phyloP scores from a whole-genome alignment of 2,329 filamentous ascomycete species.

The Didymella keratinophila region DNA sequence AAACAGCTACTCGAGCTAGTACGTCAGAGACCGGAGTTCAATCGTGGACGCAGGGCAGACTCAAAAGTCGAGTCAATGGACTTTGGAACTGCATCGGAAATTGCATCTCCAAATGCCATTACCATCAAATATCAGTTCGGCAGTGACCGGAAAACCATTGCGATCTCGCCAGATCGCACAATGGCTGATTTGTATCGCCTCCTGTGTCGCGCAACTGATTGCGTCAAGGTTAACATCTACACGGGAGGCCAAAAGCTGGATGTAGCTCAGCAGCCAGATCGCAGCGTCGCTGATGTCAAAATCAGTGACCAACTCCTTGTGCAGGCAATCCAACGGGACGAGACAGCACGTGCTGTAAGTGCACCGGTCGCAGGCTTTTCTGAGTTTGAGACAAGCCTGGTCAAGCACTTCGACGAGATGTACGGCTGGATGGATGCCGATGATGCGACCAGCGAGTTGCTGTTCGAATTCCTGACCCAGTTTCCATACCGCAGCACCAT shows the following conservation, averaged over 20 bases:
- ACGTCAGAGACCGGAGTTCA: slow-evolving; percentile 44
- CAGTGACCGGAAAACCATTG: slow-evolving; percentile 67
- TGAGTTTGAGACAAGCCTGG: slow-evolving; percentile 77
- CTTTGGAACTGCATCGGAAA: slow-evolving; percentile 61
- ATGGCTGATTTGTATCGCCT: slow-evolving; percentile 72
- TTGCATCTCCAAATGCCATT: slow-evolving; percentile 68
- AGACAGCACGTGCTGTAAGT: slow-evolving; percentile 31
- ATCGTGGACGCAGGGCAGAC: slow-evolving; percentile 40
- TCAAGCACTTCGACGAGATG: slow-evolving; percentile 82
- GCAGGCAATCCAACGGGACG: slow-evolving; percentile 41
- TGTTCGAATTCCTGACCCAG: slow-evolving; percentile 46
- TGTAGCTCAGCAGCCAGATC: slow-evolving; percentile 63
- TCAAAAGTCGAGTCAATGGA: slow-evolving; percentile 47
- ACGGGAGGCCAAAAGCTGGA: slow-evolving; percentile 72
- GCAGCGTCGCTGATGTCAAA: slow-evolving; percentile 67
- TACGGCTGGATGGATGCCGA: slow-evolving; percentile 82
- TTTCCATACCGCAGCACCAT: slow-evolving; percentile 45
- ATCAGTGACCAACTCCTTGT: slow-evolving; percentile 41
- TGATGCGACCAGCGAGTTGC: slow-evolving; percentile 55
- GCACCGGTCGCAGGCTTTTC: slow-evolving; percentile 42
- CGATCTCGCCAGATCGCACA: slow-evolving; percentile 75
- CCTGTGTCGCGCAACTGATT: slow-evolving; percentile 74
- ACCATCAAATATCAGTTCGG: slow-evolving; percentile 75
- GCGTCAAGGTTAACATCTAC: slow-evolving; percentile 77
- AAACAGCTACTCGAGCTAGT: slow-evolving; percentile 44